Percentiles rank a stretch among this genome's conserved stretches.
Evolutionary conservation across 495 filamentous ascomycete species (phyloP).

Genomic region (Physcia stellaris): DNA sequence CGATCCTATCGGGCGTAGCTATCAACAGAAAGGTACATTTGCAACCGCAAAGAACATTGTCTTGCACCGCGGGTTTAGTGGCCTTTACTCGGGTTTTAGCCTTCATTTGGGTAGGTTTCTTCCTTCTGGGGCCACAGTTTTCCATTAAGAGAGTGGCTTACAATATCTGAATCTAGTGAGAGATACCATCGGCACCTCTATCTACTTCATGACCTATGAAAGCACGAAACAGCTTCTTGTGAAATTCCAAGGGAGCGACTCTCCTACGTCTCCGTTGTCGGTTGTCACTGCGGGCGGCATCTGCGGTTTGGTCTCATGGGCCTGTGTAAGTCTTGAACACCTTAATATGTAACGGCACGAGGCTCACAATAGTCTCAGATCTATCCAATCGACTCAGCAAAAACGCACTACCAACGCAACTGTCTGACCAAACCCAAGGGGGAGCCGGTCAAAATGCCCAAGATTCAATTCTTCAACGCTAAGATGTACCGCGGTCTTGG

Average conservation of each 20-base stretch:
- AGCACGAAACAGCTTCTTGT: constrained; percentile 64
- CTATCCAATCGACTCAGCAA: constrained; percentile 71
- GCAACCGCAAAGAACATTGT: constrained; percentile 62
- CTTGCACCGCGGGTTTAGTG: constrained; percentile 50
- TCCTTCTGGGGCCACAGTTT: background rate
- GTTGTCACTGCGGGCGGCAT: constrained; percentile 62
- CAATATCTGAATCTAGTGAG: constrained; percentile 41
- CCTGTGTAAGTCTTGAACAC: constrained; percentile 42
- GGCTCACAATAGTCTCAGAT: constrained; percentile 26
- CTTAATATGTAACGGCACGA: constrained; percentile 13
- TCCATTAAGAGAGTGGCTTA: background rate
- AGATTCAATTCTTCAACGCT: constrained; percentile 57
- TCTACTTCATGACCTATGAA: constrained; percentile 81
- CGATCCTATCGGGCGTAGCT: constrained; percentile 46
- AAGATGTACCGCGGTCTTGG: constrained; percentile 61
- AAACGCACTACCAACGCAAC: constrained; percentile 71
- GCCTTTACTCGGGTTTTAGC: constrained; percentile 65
- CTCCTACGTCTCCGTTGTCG: constrained; percentile 57
- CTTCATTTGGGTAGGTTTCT: constrained; percentile 56
- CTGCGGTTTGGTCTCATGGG: constrained; percentile 73
- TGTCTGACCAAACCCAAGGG: constrained; percentile 54
- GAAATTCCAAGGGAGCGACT: constrained; percentile 50
- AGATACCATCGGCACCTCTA: constrained; percentile 67
- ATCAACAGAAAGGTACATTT: constrained; percentile 62
- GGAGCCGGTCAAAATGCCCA: constrained; percentile 42